Base-by-base conservation (phyloP, 2,329 filamentous ascomycete species). In the Daldinia eschscholtzii region DNA sequence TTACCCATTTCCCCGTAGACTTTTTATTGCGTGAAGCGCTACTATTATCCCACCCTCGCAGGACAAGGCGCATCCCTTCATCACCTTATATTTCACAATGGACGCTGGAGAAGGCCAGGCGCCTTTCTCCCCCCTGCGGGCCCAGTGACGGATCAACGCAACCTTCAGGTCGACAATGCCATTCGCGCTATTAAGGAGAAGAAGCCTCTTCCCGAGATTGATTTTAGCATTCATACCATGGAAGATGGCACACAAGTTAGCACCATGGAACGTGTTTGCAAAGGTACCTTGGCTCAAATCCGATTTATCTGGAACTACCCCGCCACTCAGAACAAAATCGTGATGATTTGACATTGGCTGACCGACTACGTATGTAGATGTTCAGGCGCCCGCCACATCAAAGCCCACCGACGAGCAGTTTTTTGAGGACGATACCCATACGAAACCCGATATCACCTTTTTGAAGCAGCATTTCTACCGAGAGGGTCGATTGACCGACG, bases 381-480 rank as follows among this genome's bases (percentile, higher is more conserved):
- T 99, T 63, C 96, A 99, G 88, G 96, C 96, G 74, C 96, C 96
- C 56, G 96, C 96, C 77, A 95, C 97, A 85, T 91, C 90, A 80
- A 93, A 93, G 76, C 96, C 96, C 35, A 94, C 92, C 76, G 92
- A 98, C 82, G 93, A 98, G 73, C 92, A 97, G 82, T 98, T 99
- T 85, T 95, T 93, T 83, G 93, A 94, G 73, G 92, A 95, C 71
- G 89, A 93, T 70, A 92, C 97, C 76, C 92, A 89, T 66, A 87
- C 88, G 70, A 98, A 98, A 86, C 96, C 96, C 74, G 92, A 98
- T 81, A 91, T 99, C 72, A 87, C 91, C 77, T 99, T 98, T 80
- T 87, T 99, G 72, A 99, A 98, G 87, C 93, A 98, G 81, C 96
- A 99, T 80, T 97, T 99, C 82, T 98, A 98, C 81, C 92, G 96